phyloP scores from a whole-genome alignment of 2,329 filamentous ascomycete genomes.

The Simplicillium sp. region DNA sequence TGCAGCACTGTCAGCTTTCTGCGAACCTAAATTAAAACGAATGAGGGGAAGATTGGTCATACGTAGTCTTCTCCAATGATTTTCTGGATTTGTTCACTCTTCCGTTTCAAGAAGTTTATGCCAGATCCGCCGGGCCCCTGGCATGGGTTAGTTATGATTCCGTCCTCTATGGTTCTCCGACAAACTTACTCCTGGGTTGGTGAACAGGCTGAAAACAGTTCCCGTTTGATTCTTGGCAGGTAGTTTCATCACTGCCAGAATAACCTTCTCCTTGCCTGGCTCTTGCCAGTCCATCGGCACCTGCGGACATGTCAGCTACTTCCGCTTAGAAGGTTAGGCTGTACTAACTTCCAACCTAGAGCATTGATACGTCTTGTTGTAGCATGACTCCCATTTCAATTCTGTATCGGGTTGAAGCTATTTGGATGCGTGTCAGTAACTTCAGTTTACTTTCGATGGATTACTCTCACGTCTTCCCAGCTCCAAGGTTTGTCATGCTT shows the following conservation, averaged over 20 bases:
- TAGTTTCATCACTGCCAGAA: conserved; percentile 21
- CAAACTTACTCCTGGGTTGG: conserved; percentile 22
- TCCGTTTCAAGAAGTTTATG: conserved; percentile 20
- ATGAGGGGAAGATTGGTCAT: conserved; percentile 7
- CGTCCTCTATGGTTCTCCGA: not conserved
- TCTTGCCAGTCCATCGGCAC: conserved; percentile 25
- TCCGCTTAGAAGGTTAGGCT: not conserved
- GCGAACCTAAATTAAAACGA: not conserved
- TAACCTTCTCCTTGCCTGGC: conserved; percentile 16
- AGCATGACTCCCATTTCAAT: conserved; percentile 4
- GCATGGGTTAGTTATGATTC: not conserved
- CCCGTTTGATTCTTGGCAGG: conserved; percentile 17
- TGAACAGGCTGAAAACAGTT: conserved; percentile 19
- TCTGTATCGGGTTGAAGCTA: not conserved
- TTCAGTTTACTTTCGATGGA: no score
- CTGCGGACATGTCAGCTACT: conserved; percentile 8
- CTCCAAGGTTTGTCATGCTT: no score
- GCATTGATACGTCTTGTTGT: not conserved
- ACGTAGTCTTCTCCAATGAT: conserved; percentile 38
- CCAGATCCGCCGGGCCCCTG: conserved; percentile 43
- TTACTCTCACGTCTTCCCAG: no score
- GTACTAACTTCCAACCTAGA: not conserved
- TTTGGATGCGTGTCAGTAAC: no score
- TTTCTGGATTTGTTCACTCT: conserved; percentile 25
- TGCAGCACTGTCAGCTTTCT: conserved; percentile 5